Base-by-base conservation (phyloP, 192 early-diverging fungal genomes). In the Diversispora eburnea region DNA sequence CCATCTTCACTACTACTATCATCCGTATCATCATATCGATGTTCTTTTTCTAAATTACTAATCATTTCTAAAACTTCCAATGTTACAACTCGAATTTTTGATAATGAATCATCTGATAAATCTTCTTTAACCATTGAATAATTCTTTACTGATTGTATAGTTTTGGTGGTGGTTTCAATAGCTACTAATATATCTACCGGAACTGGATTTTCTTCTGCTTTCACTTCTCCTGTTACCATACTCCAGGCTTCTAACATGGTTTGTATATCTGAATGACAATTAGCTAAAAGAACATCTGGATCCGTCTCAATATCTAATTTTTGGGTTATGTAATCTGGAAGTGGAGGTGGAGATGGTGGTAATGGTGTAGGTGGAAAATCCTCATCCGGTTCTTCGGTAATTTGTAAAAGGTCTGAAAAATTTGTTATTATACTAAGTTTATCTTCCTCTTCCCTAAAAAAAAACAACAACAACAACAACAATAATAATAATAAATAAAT, bases 191-290 rank as follows among this genome's bases (percentile, higher is more conserved):
- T 65, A 41, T 85, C 80, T 15, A 85, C 58, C 39, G 76, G 73
- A 13, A 79, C 65, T 12, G 81, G 76, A 8, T 76, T 67, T 33
- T 74, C 78, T 33, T 72, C 75, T 15, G 65, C 47, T 48, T 78
- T 68, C 15, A 63, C 76, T 39, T 76, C 70, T 17, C 68, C 75
- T 0, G 74, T 64, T 2, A 60, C 33, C 17, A 75, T 63, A 43
- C 73, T 67, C 86, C 84, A 88, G 7, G 79, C 70, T 15, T 82
- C 71, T 8, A 88, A 63, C 33, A 84, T 83, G 0, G 33, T 57
- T 71, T 88, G 82, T 15, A 88, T 88, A 66, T 88, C 83, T 10
- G 75, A 65, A 59, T 84, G 82, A 42, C 83, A 83, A 33, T 67
- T 47, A 5, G 64, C 67, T 15, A 84, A 62, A 42, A 88, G 59